Evolutionary conservation across 805 yeast species (phyloP).

Genomic region (Metschnikowia lachancei): DNA sequence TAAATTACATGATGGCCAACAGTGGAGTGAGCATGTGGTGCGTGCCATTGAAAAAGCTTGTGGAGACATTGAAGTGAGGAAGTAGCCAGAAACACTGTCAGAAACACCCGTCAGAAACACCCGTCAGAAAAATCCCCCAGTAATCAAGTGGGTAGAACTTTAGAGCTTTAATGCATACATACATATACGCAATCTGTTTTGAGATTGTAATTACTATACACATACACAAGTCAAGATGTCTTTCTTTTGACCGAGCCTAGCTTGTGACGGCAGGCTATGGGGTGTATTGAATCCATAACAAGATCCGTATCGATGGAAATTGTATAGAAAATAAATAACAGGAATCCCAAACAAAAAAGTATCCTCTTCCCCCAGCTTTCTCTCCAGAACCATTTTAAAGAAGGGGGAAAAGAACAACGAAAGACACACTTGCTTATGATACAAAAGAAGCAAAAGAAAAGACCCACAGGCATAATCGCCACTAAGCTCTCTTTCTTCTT

Average conservation of each 20-base stretch:
- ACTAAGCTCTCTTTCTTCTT: slow-evolving; percentile 68
- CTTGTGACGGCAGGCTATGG: neutral
- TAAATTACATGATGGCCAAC: slow-evolving; percentile 56
- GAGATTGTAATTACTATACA: slow-evolving; percentile 8
- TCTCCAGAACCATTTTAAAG: neutral
- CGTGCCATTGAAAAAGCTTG: slow-evolving; percentile 57
- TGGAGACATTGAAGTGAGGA: slow-evolving; percentile 12
- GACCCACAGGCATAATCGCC: too few species aligned
- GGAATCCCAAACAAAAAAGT: neutral
- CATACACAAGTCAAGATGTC: neutral
- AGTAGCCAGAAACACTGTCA: too few species aligned
- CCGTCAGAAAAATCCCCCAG: too few species aligned
- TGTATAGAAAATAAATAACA: neutral
- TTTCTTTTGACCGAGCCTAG: neutral
- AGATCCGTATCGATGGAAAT: neutral
- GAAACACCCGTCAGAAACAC: too few species aligned
- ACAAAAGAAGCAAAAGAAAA: slow-evolving; percentile 1
- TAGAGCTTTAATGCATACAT: neutral
- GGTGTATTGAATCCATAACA: neutral
- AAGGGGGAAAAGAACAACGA: neutral
- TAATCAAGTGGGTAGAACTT: neutral
- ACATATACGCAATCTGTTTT: neutral
- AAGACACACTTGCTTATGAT: slow-evolving; percentile 1
- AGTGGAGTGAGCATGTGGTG: slow-evolving; percentile 65
- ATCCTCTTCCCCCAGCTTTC: neutral